Percentiles rank a stretch among this genome's conserved stretches.
Conservation (phyloP, 2,329 filamentous ascomycete species). For the Pseudocercospora macadamiae region DNA sequence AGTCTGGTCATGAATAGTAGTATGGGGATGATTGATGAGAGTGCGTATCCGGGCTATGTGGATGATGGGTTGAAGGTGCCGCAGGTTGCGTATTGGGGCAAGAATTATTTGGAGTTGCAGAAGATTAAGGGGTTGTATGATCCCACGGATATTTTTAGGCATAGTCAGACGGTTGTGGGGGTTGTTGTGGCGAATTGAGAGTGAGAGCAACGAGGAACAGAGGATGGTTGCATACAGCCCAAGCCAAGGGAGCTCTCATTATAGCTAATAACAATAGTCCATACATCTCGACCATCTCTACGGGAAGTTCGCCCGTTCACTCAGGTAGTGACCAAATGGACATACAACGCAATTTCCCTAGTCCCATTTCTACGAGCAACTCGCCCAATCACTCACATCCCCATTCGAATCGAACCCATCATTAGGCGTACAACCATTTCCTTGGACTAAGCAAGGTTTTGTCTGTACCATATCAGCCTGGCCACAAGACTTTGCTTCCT, state of each 20-base stretch:
- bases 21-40: conserved; percentile 14
- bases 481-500: no score
- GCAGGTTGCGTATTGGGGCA: conserved; percentile 34
- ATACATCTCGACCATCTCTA: no score
- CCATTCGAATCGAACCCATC: not conserved
- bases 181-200: not conserved
- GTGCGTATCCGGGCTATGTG: conserved; percentile 24
- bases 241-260: not conserved
- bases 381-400: not conserved
- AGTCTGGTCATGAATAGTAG: not conserved
- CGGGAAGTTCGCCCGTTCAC: no score
- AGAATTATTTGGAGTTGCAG: conserved; percentile 35
- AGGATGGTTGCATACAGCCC: not conserved
- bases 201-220: not conserved
- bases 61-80: conserved; percentile 36
- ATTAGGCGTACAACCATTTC: not conserved
- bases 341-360: no score
- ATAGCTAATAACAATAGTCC: no score
- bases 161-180: conserved; percentile 17
- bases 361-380: no score
- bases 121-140: conserved; percentile 38
- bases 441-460: not conserved
- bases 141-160: conserved; percentile 30
- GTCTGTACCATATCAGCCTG: no score
- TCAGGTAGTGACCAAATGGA: no score